These are phyloP conservation scores for Fusarium nurragi DNA, from an alignment of 2,329 filamentous ascomycete genomes.

Conservation along the genomic window DNA sequence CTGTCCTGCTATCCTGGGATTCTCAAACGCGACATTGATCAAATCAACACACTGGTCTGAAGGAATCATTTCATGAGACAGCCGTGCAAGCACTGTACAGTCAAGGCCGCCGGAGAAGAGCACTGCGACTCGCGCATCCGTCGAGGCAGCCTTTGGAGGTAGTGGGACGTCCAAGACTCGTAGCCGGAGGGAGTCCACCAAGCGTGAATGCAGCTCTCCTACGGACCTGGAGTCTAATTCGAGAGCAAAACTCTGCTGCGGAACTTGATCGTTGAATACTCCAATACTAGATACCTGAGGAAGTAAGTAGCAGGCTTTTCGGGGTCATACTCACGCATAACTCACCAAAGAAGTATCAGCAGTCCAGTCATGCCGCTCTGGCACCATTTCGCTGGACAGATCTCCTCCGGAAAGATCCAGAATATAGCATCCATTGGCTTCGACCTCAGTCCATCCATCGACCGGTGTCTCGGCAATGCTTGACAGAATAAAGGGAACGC, in stretches of 20 bases:
- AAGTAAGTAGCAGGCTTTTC: slow-evolving; percentile 55
- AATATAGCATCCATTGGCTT: slow-evolving; percentile 82
- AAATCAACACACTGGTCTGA: slow-evolving; percentile 78
- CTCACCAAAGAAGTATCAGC: slow-evolving; percentile 58
- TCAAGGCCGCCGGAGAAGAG: slow-evolving; percentile 96
- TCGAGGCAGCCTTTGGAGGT: slow-evolving; percentile 54
- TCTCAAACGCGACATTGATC: slow-evolving; percentile 96
- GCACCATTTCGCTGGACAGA: slow-evolving; percentile 10
- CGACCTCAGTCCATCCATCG: slow-evolving; percentile 78
- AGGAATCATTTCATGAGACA: slow-evolving; percentile 81
- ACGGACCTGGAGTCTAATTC: slow-evolving; percentile 59
- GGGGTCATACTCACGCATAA: slow-evolving; percentile 31
- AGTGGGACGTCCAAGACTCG: slow-evolving; percentile 73
- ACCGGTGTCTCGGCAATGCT: slow-evolving; percentile 71
- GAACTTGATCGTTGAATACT: slow-evolving; percentile 59
- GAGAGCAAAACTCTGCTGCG: slow-evolving; percentile 45
- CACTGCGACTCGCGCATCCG: slow-evolving; percentile 72
- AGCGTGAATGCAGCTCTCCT: slow-evolving; percentile 59
- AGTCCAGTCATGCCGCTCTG: slow-evolving; percentile 46
- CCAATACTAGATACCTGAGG: slow-evolving; percentile 64
- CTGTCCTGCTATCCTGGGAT: slow-evolving; percentile 76
- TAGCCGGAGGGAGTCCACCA: slow-evolving; percentile 69
- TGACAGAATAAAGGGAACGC: slow-evolving; percentile 67
- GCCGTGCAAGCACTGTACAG: slow-evolving; percentile 85
- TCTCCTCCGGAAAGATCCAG: slow-evolving; percentile 60